phyloP scores from a whole-genome alignment of 495 filamentous ascomycete genomes.

The Viridothelium virens region DNA sequence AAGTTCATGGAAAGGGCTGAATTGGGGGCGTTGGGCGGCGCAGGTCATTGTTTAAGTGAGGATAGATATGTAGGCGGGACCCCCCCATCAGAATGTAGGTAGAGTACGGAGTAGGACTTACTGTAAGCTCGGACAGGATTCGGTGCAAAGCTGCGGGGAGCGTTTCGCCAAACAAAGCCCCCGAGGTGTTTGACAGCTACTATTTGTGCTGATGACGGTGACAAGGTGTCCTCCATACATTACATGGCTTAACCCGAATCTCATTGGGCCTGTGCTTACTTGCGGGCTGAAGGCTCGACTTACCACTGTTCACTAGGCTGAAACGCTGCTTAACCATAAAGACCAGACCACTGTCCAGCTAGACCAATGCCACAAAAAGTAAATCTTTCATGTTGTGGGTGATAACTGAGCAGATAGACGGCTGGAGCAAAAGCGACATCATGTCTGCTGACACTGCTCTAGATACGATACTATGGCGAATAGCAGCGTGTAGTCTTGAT shows the following conservation, averaged over 20 bases:
- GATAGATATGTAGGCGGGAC: conserved; percentile 5
- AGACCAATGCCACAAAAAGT: neutral
- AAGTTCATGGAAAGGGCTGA: neutral
- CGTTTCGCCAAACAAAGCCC: neutral
- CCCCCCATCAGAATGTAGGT: neutral
- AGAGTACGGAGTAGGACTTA: conserved; percentile 3
- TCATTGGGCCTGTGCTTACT: conserved; percentile 10
- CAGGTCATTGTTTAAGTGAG: neutral
- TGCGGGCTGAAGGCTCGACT: neutral
- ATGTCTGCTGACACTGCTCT: neutral
- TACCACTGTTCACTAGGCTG: neutral
- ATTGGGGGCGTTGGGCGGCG: neutral
- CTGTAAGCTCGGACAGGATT: conserved; percentile 11
- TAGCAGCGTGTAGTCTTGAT: too few species aligned
- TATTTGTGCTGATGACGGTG: conserved; percentile 10
- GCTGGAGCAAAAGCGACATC: neutral
- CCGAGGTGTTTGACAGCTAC: neutral
- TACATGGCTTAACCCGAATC: neutral
- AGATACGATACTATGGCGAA: neutral
- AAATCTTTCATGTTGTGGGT: neutral
- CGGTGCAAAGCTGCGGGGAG: conserved; percentile 5
- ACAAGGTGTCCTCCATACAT: conserved; percentile 9
- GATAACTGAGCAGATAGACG: neutral
- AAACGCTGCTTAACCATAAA: neutral
- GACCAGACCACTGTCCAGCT: neutral